Evolutionary conservation across 805 yeast species (phyloP).

Genomic region (Candida fluviatilis): DNA sequence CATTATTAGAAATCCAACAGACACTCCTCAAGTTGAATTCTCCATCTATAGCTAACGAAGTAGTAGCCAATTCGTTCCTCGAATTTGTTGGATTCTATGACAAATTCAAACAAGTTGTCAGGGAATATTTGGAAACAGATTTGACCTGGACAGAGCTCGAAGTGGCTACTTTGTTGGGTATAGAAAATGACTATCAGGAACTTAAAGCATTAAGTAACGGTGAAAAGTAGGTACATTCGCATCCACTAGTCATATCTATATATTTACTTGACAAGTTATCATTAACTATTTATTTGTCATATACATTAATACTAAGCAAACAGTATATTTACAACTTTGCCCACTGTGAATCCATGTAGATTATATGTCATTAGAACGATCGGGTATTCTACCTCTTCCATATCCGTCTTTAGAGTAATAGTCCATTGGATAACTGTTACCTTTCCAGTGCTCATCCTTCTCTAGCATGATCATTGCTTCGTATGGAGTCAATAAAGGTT

Average conservation of each 20-base stretch:
- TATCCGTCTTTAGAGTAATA: constrained; percentile 87
- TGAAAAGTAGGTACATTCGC: too few relatives aligned
- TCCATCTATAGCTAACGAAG: constrained; percentile 56
- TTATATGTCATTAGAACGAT: constrained; percentile 19
- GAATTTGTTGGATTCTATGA: constrained; percentile 47
- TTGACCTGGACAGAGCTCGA: constrained; percentile 56
- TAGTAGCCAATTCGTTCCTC: constrained; percentile 46
- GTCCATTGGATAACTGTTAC: constrained; percentile 87
- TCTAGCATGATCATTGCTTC: constrained; percentile 90
- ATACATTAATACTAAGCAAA: too few relatives aligned
- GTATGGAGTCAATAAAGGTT: constrained; percentile 90
- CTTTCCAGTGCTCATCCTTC: constrained; percentile 62
- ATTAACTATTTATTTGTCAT: too few relatives aligned
- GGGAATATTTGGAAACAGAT: constrained; percentile 30
- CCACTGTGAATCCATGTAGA: too few relatives aligned
- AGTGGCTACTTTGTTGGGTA: constrained; percentile 67
- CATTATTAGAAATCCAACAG: constrained; percentile 57
- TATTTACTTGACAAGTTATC: too few relatives aligned
- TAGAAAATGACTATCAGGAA: constrained; percentile 39
- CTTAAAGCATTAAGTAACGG: constrained; percentile 7
- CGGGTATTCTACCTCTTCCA: constrained; percentile 79
- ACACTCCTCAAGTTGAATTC: constrained; percentile 55
- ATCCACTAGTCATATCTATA: too few relatives aligned
- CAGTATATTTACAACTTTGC: too few relatives aligned
- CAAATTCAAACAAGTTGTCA: constrained; percentile 32